These are phyloP conservation scores for Colletotrichum caudatum DNA, from an alignment of 2,329 filamentous ascomycete genomes.

Conservation along the genomic window DNA sequence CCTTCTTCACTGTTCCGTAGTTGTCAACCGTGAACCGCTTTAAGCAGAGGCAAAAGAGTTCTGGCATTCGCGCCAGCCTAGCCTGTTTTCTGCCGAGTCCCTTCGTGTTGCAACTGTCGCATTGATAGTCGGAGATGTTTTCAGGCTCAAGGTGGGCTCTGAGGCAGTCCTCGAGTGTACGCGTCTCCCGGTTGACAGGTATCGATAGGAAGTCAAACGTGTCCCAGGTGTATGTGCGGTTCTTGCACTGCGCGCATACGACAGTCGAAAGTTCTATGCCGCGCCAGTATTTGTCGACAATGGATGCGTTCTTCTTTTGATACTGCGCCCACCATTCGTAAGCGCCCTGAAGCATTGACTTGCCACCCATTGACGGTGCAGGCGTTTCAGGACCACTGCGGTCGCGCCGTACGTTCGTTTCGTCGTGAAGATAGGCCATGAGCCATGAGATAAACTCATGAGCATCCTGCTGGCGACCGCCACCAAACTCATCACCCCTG, in stretches of 20 bases:
- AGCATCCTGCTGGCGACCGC: conserved; percentile 86
- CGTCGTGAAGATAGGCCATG: conserved; percentile 84
- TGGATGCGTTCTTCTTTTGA: conserved; percentile 76
- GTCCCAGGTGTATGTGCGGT: conserved; percentile 59
- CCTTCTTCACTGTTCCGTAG: conserved; percentile 64
- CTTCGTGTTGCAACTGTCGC: conserved; percentile 78
- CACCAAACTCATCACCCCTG: conserved; percentile 69
- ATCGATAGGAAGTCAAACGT: conserved; percentile 67
- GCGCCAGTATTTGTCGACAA: conserved; percentile 83
- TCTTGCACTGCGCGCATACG: conserved; percentile 71
- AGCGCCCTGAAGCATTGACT: conserved; percentile 66
- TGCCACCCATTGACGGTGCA: conserved; percentile 49
- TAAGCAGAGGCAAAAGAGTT: conserved; percentile 82
- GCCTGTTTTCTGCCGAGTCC: conserved; percentile 77
- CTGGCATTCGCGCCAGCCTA: conserved; percentile 81
- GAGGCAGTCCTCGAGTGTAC: conserved; percentile 71
- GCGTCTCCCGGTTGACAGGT: conserved; percentile 51
- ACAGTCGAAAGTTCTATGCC: conserved; percentile 80
- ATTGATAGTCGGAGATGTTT: conserved; percentile 76
- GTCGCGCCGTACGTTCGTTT: conserved; percentile 75
- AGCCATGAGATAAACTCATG: conserved; percentile 91
- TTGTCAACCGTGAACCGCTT: conserved; percentile 61
- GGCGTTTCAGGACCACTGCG: conserved; percentile 28
- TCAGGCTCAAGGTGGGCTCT: conserved; percentile 77
- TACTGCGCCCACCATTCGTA: conserved; percentile 81